phyloP scores from a whole-genome alignment of 2,329 filamentous ascomycete genomes.

The Lasiodiplodia theobromae region DNA sequence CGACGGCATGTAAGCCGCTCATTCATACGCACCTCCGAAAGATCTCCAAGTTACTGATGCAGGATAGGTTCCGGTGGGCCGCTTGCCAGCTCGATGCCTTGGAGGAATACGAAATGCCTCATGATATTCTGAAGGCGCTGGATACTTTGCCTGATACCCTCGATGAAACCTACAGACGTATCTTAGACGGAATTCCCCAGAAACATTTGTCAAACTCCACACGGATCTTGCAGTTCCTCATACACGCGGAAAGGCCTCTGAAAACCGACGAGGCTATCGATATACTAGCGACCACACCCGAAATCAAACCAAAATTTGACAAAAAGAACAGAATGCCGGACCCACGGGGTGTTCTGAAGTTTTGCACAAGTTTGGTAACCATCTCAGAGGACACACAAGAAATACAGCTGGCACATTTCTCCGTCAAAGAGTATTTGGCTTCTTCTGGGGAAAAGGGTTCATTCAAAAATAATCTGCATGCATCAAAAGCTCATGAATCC shows the following conservation, averaged over 20 bases:
- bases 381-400: neutral
- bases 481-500: constrained; percentile 33
- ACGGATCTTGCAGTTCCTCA: constrained; percentile 38
- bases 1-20: no score
- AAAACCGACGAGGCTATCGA: constrained; percentile 38
- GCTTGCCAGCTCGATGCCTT: constrained; percentile 38
- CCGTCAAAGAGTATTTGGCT: constrained; percentile 45
- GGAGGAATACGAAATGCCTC: constrained; percentile 31
- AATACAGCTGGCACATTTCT: constrained; percentile 42
- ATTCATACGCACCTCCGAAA: no score
- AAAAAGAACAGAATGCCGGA: constrained; percentile 37
- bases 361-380: constrained; percentile 37
- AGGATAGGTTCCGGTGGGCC: constrained; percentile 40
- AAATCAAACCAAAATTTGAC: constrained; percentile 41
- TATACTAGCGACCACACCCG: constrained; percentile 38
- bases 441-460: constrained; percentile 30
- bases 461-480: constrained; percentile 32
- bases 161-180: constrained; percentile 41
- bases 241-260: constrained; percentile 36
- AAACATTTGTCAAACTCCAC: constrained; percentile 34
- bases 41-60: constrained; percentile 16
- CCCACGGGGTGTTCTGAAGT: constrained; percentile 43
- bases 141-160: constrained; percentile 36
- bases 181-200: constrained; percentile 36
- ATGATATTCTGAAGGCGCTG: constrained; percentile 36